Base-by-base conservation (phyloP, 768 basidiomycete genomes). In the Paxillus ammoniavirescens region DNA sequence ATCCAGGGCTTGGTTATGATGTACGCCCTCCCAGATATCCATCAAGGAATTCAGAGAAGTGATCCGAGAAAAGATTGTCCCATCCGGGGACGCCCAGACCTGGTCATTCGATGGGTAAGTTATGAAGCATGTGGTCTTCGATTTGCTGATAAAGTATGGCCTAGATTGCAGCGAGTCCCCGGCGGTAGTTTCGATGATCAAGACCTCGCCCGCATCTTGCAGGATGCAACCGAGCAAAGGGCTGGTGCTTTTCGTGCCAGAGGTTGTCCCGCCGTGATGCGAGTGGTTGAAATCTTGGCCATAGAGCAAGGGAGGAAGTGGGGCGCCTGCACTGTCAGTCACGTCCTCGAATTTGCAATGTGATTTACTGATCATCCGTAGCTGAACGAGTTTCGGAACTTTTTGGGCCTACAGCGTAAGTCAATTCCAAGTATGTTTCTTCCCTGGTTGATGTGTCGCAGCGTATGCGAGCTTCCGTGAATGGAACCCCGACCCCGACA, bases 381-480 rank as follows among this genome's bases (percentile, higher is more conserved):
- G 81, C 68, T 87, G 66, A 88, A 88, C 61, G 86, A 89, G 62
- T 89, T 89, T 67, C 76, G 86, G 49, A 75, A 79, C 53, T 91
- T 88, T 70, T 71, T 91, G 42, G 84, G 85, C 14, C 70, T 91
- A 45, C 85, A 82, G 70, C 83, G 86, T 85, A 64, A 62, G 77
- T 65, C 37, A 35, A 23, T 2, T 23, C 13, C 0, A n/a, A 18
- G 45, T 28, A 9, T 41, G 8, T 13, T 42, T 17, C 21, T 41
- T 40, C 6, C 23, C 35, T 48, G 46, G 9, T 55, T 66, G n/a
- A 66, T 47, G 17, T 37, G 12, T 28, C 44, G 36, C 45, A 87
- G 86, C 85, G 3, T 88, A 87, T 61, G 54, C 60, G 31, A 77
- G 60, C 26, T 91, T 91, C 69, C 64, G 77, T 60, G 86, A 90